Percentiles rank a stretch among this genome's conserved stretches.
Evolutionary conservation across 2,329 filamentous ascomycete species (phyloP).

Genomic region (Cryphonectria parasitica): DNA sequence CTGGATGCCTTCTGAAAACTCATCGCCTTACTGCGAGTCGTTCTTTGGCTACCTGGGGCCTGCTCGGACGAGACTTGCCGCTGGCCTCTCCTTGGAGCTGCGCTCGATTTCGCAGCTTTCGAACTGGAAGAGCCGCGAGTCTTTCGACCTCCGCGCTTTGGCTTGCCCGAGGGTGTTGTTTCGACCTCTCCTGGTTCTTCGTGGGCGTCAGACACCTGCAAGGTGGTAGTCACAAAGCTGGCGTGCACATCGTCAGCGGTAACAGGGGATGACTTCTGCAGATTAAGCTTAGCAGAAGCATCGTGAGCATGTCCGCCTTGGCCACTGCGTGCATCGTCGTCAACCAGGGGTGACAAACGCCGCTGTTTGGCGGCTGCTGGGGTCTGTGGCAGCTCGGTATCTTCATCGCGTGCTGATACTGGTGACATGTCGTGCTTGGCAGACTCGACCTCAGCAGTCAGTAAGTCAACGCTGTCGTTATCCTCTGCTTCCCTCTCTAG

Average conservation of each 20-base stretch:
- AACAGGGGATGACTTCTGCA: constrained; percentile 7
- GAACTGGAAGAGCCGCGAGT: constrained; percentile 6
- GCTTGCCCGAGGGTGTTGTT: constrained; percentile 6
- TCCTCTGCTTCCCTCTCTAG: constrained; percentile 2
- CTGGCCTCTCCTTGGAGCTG: constrained; percentile 12
- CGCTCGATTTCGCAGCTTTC: constrained; percentile 7
- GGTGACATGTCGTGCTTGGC: not conserved
- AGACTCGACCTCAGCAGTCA: constrained; percentile 16
- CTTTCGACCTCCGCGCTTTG: constrained; percentile 13
- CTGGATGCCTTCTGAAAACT: constrained; percentile 25
- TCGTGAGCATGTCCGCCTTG: constrained; percentile 21
- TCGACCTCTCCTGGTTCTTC: constrained; percentile 20
- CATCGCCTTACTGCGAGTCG: constrained; percentile 29
- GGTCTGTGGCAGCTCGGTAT: not conserved
- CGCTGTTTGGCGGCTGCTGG: not conserved
- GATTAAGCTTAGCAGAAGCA: constrained; percentile 11
- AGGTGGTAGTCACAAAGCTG: constrained; percentile 23
- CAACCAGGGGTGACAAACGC: not conserved
- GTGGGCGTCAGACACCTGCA: constrained; percentile 18
- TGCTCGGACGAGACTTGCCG: constrained; percentile 20
- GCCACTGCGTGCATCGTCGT: not conserved
- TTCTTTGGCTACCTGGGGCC: constrained; percentile 20
- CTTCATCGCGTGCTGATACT: not conserved
- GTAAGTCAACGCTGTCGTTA: constrained; percentile 12
- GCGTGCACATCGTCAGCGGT: constrained; percentile 5